Evolutionary conservation across 208 protist genomes (phyloP), one percentile per base, ranked within the genome.

Genomic region (Wallacemonas sp.): DNA sequence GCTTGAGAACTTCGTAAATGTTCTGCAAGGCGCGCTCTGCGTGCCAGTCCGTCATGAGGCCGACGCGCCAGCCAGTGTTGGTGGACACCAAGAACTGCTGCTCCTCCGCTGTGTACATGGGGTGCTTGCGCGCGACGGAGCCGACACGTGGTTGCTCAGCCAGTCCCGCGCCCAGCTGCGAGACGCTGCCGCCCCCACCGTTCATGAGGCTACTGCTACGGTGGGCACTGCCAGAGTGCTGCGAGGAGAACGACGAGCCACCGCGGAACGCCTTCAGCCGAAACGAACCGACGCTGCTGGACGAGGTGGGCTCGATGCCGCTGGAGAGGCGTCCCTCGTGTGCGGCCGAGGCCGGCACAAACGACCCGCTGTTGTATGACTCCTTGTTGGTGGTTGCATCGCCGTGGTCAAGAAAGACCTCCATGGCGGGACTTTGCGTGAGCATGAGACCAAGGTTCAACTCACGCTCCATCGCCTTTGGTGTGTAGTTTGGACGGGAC

Each of bases 61-160:
- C 92, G n/a, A 96, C 66, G 21, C 92, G 86, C 92, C 92, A 96
- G 30, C 92, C 92, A 24, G 69, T 74, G 70, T 93, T 93, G 70
- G 94, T 77, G 49, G 77, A 69, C 23, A 92, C 78, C 43, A 94
- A 79, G 67, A 94, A 94, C 57, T 88, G 70, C 49, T 92, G 78
- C 61, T 94, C 92, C 36, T 90, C 83, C 1, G 61, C 72, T 34
- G 83, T 92, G 76, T 94, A 94, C 49, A 87, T 79, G 41, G 75
- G 27, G 68, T 92, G 76, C 54, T 86, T 88, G 55, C 84, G 79
- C 43, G 87, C 86, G 1, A 93, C 86, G 2, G 88, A 95, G 8
- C 87, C 88, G 23, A 93, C 80, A 44, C 79, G 88, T 11, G 85
- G 80, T 54, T 87, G 73, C 38, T 88, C 79, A 26, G 48, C 65